Evolutionary conservation across 257 asterid species (phyloP), one percentile per base, ranked within the genome.

Genomic region (Lithospermum erythrorhizon): DNA sequence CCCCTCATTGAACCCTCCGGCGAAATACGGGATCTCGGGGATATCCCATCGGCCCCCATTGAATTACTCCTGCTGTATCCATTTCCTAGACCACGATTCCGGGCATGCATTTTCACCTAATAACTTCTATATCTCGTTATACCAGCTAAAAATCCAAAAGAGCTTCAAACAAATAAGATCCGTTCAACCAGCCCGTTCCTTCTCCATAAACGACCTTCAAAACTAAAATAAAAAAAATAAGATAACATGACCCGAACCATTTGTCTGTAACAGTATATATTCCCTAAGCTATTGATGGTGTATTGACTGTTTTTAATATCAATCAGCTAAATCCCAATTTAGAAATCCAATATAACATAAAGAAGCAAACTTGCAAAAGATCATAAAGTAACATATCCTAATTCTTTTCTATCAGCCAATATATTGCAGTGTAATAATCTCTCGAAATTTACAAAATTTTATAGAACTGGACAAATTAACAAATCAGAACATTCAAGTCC

Each of bases 1-100:
- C 83, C 83, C 75, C 95, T 82, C 73, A 75, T 65, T 13, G 87
- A 69, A 70, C 84, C 82, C 55, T 89, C 96, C 2, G 94, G 86
- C 19, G 94, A 82, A 57, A 84, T 68, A 68, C 89, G 69, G 14
- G 95, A 75, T 41, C 84, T 73, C 53, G 89, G 67, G 17, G 78
- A 70, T 63, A 67, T 69, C 45, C 82, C 79, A 57, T 82, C 83
- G 83, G 82, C 71, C 65, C 90, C 90, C 83, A 81, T 66, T 47
- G 81, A 53, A 63, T 79, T 80, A 32, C 83, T 60, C 82, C 94
- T 81, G 18, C 13, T 41, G 81, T 84, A 84, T 41, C 87, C 96
- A 74, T 77, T 89, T 21, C 82, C 96, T 1, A 83, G 84, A 57
- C 82, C 75, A 49, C 96, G 83, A 68, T 85, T 85, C 73, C 86